These are phyloP conservation scores for Blastobotrys malaysiensis DNA, from an alignment of 1,139 yeast genomes.

Conservation along the genomic window DNA sequence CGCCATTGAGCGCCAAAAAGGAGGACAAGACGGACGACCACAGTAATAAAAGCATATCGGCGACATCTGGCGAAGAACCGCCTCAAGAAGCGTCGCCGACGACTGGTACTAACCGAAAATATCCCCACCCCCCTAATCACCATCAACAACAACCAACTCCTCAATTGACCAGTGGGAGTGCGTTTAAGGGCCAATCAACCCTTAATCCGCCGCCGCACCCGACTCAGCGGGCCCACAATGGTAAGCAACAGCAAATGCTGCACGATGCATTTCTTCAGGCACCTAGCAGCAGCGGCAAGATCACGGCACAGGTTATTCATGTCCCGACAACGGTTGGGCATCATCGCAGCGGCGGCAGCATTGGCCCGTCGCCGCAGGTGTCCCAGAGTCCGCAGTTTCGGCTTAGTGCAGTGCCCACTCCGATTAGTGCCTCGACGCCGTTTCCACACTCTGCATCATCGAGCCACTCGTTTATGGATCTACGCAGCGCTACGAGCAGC, in stretches of 20 bases:
- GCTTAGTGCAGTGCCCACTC: slow-evolving; percentile 2
- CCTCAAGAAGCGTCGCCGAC: neutral
- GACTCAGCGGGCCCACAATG: slow-evolving; percentile 6
- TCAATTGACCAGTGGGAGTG: neutral
- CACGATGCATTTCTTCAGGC: slow-evolving; percentile 7
- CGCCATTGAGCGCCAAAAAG: neutral
- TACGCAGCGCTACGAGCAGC: neutral
- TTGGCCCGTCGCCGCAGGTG: neutral
- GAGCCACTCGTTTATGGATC: slow-evolving; percentile 1
- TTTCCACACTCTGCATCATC: neutral
- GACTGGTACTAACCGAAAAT: slow-evolving; percentile 3
- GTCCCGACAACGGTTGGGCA: slow-evolving; percentile 10
- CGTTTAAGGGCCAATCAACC: slow-evolving; percentile 7
- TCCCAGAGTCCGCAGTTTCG: slow-evolving; percentile 5
- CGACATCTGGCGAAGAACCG: too few species aligned
- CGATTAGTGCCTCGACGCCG: slow-evolving; percentile 5
- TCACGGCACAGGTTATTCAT: slow-evolving; percentile 14
- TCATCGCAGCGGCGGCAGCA: slow-evolving; percentile 2
- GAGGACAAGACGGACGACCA: neutral
- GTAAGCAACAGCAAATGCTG: slow-evolving; percentile 7
- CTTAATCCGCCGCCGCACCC: slow-evolving; percentile 12
- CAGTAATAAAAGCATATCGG: neutral
- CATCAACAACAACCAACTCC: neutral
- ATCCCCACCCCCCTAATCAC: too few species aligned
- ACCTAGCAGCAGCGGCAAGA: slow-evolving; percentile 11